A percentile compares a stretch with the other conserved stretches of the same genome.
phyloP scores from a whole-genome alignment of 2,329 filamentous ascomycete species.

The Cladosporium sp. region DNA sequence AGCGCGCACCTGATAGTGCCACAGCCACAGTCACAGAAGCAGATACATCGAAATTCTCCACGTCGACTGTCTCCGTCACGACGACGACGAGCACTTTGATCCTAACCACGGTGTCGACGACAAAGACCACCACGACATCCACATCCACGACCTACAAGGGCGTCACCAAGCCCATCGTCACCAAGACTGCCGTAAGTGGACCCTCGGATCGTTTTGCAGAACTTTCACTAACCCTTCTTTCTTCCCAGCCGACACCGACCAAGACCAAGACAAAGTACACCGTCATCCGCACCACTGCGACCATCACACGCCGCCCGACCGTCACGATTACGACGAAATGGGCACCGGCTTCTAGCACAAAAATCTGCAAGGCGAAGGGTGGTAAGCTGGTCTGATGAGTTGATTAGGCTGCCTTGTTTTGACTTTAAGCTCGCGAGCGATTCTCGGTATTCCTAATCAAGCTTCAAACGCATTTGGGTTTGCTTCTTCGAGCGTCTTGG shows the following conservation, averaged over 20 bases:
- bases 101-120: conserved; percentile 2
- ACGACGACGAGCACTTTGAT: conserved; percentile 2
- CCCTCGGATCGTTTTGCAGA: background rate
- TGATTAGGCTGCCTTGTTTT: too few relatives aligned
- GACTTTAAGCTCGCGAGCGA: too few relatives aligned
- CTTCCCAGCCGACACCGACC: conserved; percentile 11
- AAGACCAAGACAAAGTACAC: conserved; percentile 16
- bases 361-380: conserved; percentile 19
- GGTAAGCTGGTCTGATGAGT: conserved; percentile 13
- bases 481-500: too few relatives aligned
- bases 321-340: conserved; percentile 15
- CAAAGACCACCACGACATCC: conserved; percentile 7
- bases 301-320: conserved; percentile 13
- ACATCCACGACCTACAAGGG: conserved; percentile 13
- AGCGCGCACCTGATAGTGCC: conserved; percentile 30
- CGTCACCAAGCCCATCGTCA: conserved; percentile 8
- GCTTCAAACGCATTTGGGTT: too few relatives aligned
- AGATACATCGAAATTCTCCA: conserved; percentile 27
- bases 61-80: conserved; percentile 24
- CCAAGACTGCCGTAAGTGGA: conserved; percentile 15
- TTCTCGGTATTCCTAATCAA: too few relatives aligned
- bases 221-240: background rate
- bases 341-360: conserved; percentile 9
- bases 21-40: conserved; percentile 30
- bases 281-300: conserved; percentile 12